A percentile compares a stretch with the other conserved stretches of the same genome.
phyloP scores from a whole-genome alignment of 768 basidiomycete species.

The Termitomyces sp. region DNA sequence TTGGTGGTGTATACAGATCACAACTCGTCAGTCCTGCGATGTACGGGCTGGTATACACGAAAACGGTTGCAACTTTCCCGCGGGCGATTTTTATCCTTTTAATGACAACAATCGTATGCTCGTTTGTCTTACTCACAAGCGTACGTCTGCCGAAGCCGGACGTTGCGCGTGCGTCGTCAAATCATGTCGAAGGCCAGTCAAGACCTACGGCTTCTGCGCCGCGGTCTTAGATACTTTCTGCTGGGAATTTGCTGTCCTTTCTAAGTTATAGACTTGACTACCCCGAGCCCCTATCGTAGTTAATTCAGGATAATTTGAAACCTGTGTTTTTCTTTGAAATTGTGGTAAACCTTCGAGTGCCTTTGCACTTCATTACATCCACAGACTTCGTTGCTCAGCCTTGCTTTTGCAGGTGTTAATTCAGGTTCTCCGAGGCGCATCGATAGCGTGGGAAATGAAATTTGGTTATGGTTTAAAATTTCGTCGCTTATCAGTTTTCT shows the following conservation, averaged over 20 bases:
- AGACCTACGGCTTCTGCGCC: not conserved
- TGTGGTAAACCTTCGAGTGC: too few species aligned
- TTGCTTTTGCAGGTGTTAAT: too few species aligned
- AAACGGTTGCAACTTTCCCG: slow-evolving; percentile 67
- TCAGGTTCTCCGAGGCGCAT: too few species aligned
- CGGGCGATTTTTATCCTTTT: slow-evolving; percentile 64
- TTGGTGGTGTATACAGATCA: slow-evolving; percentile 32
- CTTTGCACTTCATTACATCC: too few species aligned
- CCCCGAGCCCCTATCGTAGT: not conserved
- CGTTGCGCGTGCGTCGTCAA: not conserved
- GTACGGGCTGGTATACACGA: slow-evolving; percentile 66
- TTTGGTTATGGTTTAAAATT: too few species aligned
- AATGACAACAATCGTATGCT: slow-evolving; percentile 28
- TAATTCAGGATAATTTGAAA: not conserved
- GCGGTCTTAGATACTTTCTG: not conserved
- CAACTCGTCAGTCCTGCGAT: slow-evolving; percentile 68
- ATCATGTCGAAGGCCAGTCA: not conserved
- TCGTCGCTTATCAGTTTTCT: too few species aligned
- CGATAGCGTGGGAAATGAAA: too few species aligned
- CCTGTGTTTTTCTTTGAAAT: too few species aligned
- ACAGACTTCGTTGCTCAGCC: too few species aligned
- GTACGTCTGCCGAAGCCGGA: slow-evolving; percentile 32
- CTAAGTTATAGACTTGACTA: not conserved
- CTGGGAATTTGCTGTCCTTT: not conserved
- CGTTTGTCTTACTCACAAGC: slow-evolving; percentile 40